A percentile compares a stretch with the other conserved stretches of the same genome.
phyloP scores from a whole-genome alignment of 257 asterid species.

The Coffea eugenioides region DNA sequence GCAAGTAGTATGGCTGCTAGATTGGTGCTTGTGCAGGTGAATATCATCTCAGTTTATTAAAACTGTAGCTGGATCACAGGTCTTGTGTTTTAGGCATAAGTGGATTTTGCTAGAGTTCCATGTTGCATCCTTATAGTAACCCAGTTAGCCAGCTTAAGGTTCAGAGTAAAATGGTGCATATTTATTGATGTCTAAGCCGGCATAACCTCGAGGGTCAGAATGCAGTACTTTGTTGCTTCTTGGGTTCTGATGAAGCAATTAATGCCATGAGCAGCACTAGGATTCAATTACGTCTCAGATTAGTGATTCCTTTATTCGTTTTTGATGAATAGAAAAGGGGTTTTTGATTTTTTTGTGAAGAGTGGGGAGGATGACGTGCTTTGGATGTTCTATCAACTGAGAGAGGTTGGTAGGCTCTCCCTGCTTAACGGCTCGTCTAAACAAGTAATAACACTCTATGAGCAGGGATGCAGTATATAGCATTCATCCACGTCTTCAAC shows the following conservation, averaged over 20 bases:
- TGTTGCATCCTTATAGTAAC: not conserved
- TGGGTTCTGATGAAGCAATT: not conserved
- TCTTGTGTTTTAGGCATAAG: not conserved
- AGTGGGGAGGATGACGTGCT: too few relatives aligned
- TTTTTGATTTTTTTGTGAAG: too few relatives aligned
- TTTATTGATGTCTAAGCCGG: not conserved
- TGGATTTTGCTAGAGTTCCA: not conserved
- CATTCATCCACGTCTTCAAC: too few relatives aligned
- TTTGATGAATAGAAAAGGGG: too few relatives aligned
- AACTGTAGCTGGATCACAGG: not conserved
- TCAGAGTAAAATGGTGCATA: not conserved
- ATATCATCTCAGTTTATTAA: not conserved
- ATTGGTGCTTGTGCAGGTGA: constrained; percentile 2
- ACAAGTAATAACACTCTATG: too few relatives aligned
- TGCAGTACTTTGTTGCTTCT: not conserved
- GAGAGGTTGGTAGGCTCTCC: too few relatives aligned
- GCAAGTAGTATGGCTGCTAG: constrained; percentile 24
- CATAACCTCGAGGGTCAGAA: not conserved
- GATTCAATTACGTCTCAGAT: too few relatives aligned
- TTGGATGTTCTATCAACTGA: too few relatives aligned
- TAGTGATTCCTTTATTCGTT: too few relatives aligned
- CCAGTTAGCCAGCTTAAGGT: not conserved
- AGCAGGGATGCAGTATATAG: too few relatives aligned
- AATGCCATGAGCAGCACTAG: not conserved
- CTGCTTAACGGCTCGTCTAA: too few relatives aligned